A percentile compares a stretch with the other conserved stretches of the same genome.
phyloP scores from a whole-genome alignment of 1,284 basidiomycete genomes.

The Melampsora americana region DNA sequence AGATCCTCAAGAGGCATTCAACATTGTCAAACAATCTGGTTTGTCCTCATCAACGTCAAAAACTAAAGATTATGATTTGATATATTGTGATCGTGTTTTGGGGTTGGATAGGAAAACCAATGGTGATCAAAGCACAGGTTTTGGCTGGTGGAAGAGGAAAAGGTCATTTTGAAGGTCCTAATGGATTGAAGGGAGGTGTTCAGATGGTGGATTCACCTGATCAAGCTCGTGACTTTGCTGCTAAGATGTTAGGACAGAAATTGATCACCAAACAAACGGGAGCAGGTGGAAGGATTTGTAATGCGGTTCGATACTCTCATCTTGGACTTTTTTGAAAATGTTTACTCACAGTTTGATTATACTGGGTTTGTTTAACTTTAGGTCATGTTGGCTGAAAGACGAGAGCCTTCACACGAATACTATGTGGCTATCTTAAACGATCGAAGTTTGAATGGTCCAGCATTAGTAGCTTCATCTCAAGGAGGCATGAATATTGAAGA shows the following conservation, averaged over 20 bases:
- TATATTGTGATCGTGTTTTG: background rate
- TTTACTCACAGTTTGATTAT: too few relatives aligned
- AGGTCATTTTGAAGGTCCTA: constrained; percentile 79
- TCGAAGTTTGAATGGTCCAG: constrained; percentile 80
- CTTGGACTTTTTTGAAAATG: background rate
- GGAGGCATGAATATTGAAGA: constrained; percentile 77
- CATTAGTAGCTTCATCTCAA: constrained; percentile 88
- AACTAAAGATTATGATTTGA: background rate
- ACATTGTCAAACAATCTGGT: constrained; percentile 85
- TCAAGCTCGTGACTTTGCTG: constrained; percentile 80
- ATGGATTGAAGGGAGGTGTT: constrained; percentile 94
- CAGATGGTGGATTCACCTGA: constrained; percentile 89
- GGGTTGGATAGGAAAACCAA: constrained; percentile 49
- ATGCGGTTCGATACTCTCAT: constrained; percentile 64
- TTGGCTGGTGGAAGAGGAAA: constrained; percentile 98
- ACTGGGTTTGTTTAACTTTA: constrained; percentile 52
- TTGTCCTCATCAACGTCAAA: constrained; percentile 25
- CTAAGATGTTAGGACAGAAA: constrained; percentile 90
- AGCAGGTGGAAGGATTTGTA: constrained; percentile 84
- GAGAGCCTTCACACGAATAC: constrained; percentile 92
- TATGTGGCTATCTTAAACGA: constrained; percentile 97
- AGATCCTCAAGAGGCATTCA: constrained; percentile 81
- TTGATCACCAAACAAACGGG: constrained; percentile 99
- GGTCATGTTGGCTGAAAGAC: constrained; percentile 97
- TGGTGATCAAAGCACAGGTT: constrained; percentile 98